Evolutionary conservation across 805 yeast species (phyloP).

Genomic region (Tetrapisispora arboricola): DNA sequence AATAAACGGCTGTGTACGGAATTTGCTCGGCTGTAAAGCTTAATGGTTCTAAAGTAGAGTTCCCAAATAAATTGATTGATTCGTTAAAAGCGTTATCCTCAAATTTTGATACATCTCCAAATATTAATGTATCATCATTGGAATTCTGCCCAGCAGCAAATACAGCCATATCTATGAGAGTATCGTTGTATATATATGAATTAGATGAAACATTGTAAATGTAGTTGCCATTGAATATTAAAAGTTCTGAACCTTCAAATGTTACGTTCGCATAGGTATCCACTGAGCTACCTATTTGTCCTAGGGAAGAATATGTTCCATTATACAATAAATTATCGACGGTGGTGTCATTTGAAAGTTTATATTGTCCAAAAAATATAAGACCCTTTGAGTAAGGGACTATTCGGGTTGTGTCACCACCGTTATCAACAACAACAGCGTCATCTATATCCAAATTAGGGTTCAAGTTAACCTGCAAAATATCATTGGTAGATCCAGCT

Average conservation of each 20-base stretch:
- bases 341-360: constrained; percentile 6
- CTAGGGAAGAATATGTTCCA: constrained; percentile 14
- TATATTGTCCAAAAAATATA: constrained; percentile 21
- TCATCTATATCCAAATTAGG: constrained; percentile 13
- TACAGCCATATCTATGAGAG: constrained; percentile 18
- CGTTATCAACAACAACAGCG: constrained; percentile 5
- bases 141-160: constrained; percentile 23
- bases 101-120: constrained; percentile 21
- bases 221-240: constrained; percentile 18
- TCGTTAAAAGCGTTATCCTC: constrained; percentile 16
- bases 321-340: constrained; percentile 14
- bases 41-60: constrained; percentile 6
- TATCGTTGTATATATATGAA: constrained; percentile 11
- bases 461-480: constrained; percentile 28
- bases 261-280: constrained; percentile 16
- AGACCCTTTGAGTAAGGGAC: constrained; percentile 28
- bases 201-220: constrained; percentile 24
- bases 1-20: constrained; percentile 30
- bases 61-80: constrained; percentile 10
- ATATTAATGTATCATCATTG: constrained; percentile 27
- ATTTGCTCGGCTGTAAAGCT: constrained; percentile 1
- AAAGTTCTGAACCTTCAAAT: constrained; percentile 10
- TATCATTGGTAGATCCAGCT: constrained; percentile 37
- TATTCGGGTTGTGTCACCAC: constrained; percentile 16
- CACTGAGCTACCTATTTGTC: constrained; percentile 4